Percentiles rank a stretch among this genome's conserved stretches.
Conservation (phyloP, 495 filamentous ascomycete genomes). For the Cercophora sp. region DNA sequence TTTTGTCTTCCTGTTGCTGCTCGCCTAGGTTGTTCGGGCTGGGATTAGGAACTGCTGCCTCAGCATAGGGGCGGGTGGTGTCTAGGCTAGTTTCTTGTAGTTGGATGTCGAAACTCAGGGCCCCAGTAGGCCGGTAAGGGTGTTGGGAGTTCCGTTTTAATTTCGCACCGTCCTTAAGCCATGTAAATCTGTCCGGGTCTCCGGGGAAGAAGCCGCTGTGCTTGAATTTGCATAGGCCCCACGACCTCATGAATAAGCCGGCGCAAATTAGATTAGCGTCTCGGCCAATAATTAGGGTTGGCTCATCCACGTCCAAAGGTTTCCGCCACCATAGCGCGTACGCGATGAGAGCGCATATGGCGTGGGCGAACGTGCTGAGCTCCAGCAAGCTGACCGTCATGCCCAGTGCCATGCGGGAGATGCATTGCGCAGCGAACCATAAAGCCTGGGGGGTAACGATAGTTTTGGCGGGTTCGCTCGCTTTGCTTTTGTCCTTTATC, state of each 20-base stretch:
- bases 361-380: slow-evolving; percentile 16
- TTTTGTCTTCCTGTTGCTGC: no score
- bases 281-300: background rate
- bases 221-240: background rate
- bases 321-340: slow-evolving; percentile 17
- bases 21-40: background rate
- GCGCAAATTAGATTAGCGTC: slow-evolving; percentile 1
- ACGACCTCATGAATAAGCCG: background rate
- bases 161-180: no score
- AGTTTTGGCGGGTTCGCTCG: slow-evolving; percentile 2
- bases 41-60: background rate
- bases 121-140: background rate
- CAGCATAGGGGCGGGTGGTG: background rate
- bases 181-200: background rate
- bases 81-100: no score
- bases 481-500: slow-evolving; percentile 16
- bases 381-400: slow-evolving; percentile 10
- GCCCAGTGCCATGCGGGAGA: slow-evolving; percentile 1
- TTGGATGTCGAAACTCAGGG: no score
- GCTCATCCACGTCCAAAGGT: slow-evolving; percentile 14
- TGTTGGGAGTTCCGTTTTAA: background rate
- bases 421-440: slow-evolving; percentile 6
- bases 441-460: slow-evolving; percentile 8
- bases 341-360: slow-evolving; percentile 3
- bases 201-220: background rate